Evolutionary conservation across 192 early-diverging fungal genomes (phyloP).

Genomic region (Geranomyces michiganensis): DNA sequence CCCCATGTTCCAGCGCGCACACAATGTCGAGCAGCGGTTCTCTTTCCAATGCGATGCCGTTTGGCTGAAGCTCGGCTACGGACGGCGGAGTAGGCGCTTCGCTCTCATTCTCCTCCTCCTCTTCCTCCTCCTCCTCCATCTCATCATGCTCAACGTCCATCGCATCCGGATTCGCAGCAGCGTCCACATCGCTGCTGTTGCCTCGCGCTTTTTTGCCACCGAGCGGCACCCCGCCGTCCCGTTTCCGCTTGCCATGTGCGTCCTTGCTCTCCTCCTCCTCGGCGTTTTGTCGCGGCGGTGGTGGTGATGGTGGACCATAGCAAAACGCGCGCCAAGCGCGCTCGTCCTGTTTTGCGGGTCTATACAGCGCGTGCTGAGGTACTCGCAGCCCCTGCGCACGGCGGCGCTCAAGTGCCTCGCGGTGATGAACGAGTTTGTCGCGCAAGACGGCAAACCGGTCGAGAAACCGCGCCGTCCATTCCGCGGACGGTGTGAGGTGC

Average conservation of each 20-base stretch:
- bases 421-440: conserved; percentile 1
- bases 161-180: not conserved
- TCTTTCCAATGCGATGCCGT: not conserved
- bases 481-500: not conserved
- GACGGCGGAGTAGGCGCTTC: not conserved
- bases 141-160: not conserved
- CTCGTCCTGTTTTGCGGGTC: conserved; percentile 5
- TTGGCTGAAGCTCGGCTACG: not conserved
- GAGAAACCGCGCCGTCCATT: conserved; percentile 23
- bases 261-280: not conserved
- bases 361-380: not conserved
- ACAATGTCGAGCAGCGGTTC: conserved; percentile 10
- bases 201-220: not conserved
- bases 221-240: not conserved
- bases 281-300: not conserved
- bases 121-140: not conserved
- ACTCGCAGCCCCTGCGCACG: too few relatives aligned
- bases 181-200: not conserved
- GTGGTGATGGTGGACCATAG: conserved; percentile 17
- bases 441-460: conserved; percentile 5
- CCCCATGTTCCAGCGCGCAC: conserved; percentile 15
- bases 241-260: conserved; percentile 1
- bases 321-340: conserved; percentile 26
- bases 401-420: not conserved
- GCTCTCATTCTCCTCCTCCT: not conserved